phyloP scores from a whole-genome alignment of 352 stramenopile species.

The Pythium phragmiticola region DNA sequence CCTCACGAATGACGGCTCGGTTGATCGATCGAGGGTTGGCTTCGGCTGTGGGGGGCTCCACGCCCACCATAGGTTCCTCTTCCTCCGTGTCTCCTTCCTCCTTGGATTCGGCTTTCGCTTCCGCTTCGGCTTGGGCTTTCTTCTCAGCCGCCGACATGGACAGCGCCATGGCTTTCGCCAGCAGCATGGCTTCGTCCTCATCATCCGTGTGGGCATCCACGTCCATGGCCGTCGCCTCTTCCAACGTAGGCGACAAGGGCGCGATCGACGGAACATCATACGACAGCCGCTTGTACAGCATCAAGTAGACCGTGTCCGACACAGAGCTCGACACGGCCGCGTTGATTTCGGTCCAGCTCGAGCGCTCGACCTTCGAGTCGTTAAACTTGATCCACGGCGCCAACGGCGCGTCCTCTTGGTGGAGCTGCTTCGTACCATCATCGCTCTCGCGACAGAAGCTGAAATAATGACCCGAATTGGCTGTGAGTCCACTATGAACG shows the following conservation, averaged over 20 bases:
- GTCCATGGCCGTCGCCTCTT: slow-evolving; percentile 27
- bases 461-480: slow-evolving; percentile 92
- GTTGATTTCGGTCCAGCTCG: slow-evolving; percentile 84
- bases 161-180: slow-evolving; percentile 86
- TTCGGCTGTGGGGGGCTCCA: neutral
- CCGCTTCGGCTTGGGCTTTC: slow-evolving; percentile 33
- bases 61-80: neutral
- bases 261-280: slow-evolving; percentile 35
- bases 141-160: slow-evolving; percentile 81
- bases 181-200: slow-evolving; percentile 83
- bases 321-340: slow-evolving; percentile 70
- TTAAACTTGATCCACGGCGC: slow-evolving; percentile 92
- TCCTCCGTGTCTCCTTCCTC: slow-evolving; percentile 20
- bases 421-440: slow-evolving; percentile 63
- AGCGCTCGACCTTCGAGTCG: slow-evolving; percentile 78
- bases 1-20: slow-evolving; percentile 55
- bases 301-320: slow-evolving; percentile 86
- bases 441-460: slow-evolving; percentile 86
- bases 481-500: slow-evolving; percentile 85
- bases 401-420: slow-evolving; percentile 72
- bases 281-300: slow-evolving; percentile 87
- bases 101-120: slow-evolving; percentile 42
- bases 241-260: neutral
- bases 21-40: slow-evolving; percentile 27
- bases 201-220: slow-evolving; percentile 19